Evolutionary conservation across 768 basidiomycete genomes (phyloP).

Genomic region (Suillus lakei): DNA sequence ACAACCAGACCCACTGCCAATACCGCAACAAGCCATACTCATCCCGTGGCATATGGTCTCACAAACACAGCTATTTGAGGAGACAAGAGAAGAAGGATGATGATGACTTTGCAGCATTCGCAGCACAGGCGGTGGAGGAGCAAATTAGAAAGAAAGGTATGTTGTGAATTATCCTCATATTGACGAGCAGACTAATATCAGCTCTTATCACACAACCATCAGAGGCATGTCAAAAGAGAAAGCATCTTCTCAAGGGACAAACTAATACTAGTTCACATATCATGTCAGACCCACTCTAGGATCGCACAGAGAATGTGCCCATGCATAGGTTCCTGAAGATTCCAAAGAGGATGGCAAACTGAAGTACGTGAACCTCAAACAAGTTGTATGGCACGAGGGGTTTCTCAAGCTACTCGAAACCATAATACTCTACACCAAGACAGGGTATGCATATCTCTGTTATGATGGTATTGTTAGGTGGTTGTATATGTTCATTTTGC

Average conservation of each 20-base stretch:
- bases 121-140: too few species aligned
- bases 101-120: too few species aligned
- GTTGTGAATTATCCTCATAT: too few species aligned
- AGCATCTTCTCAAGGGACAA: background rate
- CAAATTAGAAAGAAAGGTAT: too few species aligned
- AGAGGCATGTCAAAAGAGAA: background rate
- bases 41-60: too few species aligned
- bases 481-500: slow-evolving; percentile 41
- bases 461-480: slow-evolving; percentile 31
- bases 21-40: too few species aligned
- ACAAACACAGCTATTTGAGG: too few species aligned
- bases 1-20: too few species aligned
- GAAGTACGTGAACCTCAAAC: slow-evolving; percentile 35
- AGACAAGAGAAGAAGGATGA: too few species aligned
- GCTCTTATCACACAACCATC: background rate
- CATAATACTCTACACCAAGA: slow-evolving; percentile 22
- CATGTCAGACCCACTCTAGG: background rate
- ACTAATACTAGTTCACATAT: background rate
- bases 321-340: slow-evolving; percentile 1
- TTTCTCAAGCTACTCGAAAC: slow-evolving; percentile 35
- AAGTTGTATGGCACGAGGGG: slow-evolving; percentile 40
- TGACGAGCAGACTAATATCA: too few species aligned
- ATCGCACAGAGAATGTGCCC: background rate
- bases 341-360: slow-evolving; percentile 36
- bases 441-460: slow-evolving; percentile 29